Conservation (phyloP, 306 rosid species). For the Purshia tridentata region DNA sequence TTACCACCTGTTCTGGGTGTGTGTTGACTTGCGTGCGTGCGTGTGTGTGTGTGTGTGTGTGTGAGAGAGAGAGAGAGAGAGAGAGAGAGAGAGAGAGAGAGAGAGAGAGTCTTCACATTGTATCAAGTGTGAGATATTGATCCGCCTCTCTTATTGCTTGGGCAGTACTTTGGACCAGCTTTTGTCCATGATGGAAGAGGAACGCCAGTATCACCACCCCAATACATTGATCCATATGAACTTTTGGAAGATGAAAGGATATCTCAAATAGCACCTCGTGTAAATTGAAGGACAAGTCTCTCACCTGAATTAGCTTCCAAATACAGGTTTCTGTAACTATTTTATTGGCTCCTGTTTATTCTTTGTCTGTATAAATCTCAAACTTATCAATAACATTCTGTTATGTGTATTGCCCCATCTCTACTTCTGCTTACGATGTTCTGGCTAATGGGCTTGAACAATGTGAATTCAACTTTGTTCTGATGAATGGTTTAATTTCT, state of each 20-base stretch:
- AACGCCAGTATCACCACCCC: constrained; percentile 61
- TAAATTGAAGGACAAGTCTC: constrained; percentile 42
- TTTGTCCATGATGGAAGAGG: constrained; percentile 73
- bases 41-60: background rate
- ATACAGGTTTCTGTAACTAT: constrained; percentile 17
- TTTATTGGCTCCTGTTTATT: constrained; percentile 20
- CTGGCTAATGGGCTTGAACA: background rate
- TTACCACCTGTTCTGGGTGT: background rate
- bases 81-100: background rate
- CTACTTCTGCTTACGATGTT: constrained; percentile 7
- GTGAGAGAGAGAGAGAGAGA: background rate
- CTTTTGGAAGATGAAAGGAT: constrained; percentile 92
- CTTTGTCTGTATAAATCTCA: constrained; percentile 20
- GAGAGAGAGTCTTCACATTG: background rate
- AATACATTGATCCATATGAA: constrained; percentile 79
- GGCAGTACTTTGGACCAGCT: constrained; percentile 81
- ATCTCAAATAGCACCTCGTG: constrained; percentile 70
- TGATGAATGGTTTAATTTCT: background rate
- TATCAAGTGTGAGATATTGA: background rate
- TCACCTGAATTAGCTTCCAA: constrained; percentile 1
- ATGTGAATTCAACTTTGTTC: background rate
- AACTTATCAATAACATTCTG: background rate
- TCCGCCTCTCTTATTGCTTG: constrained; percentile 20
- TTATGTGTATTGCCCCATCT: constrained; percentile 29
- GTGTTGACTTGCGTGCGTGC: background rate